Conservation (phyloP, 805 yeast genomes). For the Clavispora phyllophila region DNA sequence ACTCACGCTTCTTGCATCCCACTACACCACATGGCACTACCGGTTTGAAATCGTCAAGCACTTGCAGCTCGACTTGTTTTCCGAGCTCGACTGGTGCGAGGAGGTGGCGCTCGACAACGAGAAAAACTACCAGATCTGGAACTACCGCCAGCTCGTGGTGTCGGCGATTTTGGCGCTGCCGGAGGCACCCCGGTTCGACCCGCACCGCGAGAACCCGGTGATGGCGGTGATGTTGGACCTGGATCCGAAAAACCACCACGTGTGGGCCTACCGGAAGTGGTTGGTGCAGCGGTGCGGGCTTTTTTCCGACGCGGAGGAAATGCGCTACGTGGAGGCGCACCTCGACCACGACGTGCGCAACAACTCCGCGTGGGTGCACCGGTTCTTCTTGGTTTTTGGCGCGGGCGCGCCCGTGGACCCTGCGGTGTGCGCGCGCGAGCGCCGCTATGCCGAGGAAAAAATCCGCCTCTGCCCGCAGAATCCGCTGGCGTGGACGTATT, state of each 20-base stretch:
- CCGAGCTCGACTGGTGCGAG: slow-evolving; percentile 79
- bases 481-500: slow-evolving; percentile 81
- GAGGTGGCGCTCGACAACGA: slow-evolving; percentile 67
- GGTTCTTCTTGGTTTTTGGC: slow-evolving; percentile 54
- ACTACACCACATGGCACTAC: slow-evolving; percentile 86
- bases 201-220: slow-evolving; percentile 60
- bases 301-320: slow-evolving; percentile 42
- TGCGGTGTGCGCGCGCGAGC: slow-evolving; percentile 32
- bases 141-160: slow-evolving; percentile 71
- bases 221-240: slow-evolving; percentile 63
- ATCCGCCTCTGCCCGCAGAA: slow-evolving; percentile 72
- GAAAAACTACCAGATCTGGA: slow-evolving; percentile 97
- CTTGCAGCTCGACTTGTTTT: slow-evolving; percentile 33
- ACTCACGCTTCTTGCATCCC: slow-evolving; percentile 74
- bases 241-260: slow-evolving; percentile 91
- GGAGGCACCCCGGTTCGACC: slow-evolving; percentile 23
- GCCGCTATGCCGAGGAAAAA: slow-evolving; percentile 20
- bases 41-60: slow-evolving; percentile 47
- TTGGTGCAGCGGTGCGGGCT: slow-evolving; percentile 52
- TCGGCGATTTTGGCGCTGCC: slow-evolving; percentile 22
- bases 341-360: slow-evolving; percentile 68
- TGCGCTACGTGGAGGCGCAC: slow-evolving; percentile 43
- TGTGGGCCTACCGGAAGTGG: slow-evolving; percentile 93
- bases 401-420: slow-evolving; percentile 43
- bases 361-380: slow-evolving; percentile 91